phyloP scores from a whole-genome alignment of 2,329 filamentous ascomycete genomes.

The Penicillium sp. region DNA sequence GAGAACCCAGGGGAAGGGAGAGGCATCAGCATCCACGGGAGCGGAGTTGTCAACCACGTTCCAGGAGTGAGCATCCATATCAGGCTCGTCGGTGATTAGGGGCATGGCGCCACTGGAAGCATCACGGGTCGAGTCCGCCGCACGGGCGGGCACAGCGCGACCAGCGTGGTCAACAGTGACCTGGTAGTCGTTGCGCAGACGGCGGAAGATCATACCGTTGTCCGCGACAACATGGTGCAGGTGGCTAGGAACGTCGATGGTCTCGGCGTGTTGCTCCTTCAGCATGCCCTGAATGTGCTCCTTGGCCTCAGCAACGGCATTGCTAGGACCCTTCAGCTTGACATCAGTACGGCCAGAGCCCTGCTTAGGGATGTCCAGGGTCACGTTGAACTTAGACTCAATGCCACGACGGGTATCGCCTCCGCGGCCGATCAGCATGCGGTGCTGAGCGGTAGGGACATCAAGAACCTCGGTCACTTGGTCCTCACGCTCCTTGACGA shows the following conservation, averaged over 20 bases:
- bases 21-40: constrained; percentile 28
- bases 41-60: constrained; percentile 63
- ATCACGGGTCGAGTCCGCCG: constrained; percentile 47
- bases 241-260: constrained; percentile 75
- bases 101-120: constrained; percentile 63
- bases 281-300: constrained; percentile 72
- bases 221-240: constrained; percentile 79
- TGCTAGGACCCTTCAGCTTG: constrained; percentile 77
- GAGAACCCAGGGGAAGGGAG: constrained; percentile 76
- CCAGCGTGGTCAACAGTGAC: constrained; percentile 91
- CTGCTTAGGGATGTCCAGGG: constrained; percentile 87
- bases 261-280: constrained; percentile 86
- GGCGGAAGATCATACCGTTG: constrained; percentile 90
- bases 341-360: constrained; percentile 79
- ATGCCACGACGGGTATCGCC: constrained; percentile 83
- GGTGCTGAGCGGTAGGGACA: constrained; percentile 84
- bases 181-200: constrained; percentile 77
- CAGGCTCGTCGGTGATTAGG: constrained; percentile 86
- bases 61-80: constrained; percentile 75
- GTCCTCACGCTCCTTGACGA: constrained; percentile 79
- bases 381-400: constrained; percentile 81
- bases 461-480: constrained; percentile 77
- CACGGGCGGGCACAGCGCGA: constrained; percentile 67
- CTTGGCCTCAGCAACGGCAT: constrained; percentile 80
- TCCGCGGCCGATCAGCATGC: constrained; percentile 84